Base-by-base conservation (phyloP, 768 basidiomycete species). In the Calocybe indica region DNA sequence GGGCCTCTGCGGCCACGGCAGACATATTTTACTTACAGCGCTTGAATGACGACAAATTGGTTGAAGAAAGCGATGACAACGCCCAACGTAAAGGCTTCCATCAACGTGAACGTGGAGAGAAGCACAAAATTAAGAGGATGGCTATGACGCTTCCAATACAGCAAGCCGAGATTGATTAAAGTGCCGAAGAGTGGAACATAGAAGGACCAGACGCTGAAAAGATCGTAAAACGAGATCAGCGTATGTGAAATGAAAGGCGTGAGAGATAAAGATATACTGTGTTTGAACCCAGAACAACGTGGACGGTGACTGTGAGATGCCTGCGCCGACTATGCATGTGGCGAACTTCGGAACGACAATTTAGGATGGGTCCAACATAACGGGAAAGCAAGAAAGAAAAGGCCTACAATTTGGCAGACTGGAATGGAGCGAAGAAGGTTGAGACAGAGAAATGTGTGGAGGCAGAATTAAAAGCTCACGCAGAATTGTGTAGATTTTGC, bases 21-120 rank as follows among this genome's bases (percentile, higher is more conserved):
- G 39, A 10, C 34, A 32, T 31, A 9, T 32, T 0, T 29, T 14
- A 66, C 85, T 61, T 61, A 89, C 79, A 97, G 63, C 1, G 95
- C 95, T 64, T 96, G 91, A 34, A 97, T 65, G 22, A 97, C 86
- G 47, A 94, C 72, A 13, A 64, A 56, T 48, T 76, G 82, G 58
- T 88, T 78, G 59, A 78, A 83, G 66, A 84, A 90, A 0, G 85
- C 87, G 22, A 88, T 77, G 31, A 85, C 80, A 6, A 90, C 71
- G n/a, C 96, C 96, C 41, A 99, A 73, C 8, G 92, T 85, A 62
- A 91, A 83, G 5, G 91, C 86, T 66, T 99, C 96, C 73, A 95
- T 74, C 15, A 88, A 59, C 7, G 96, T 99, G 68, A 98, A 99
- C 1, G 85, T 73, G 13, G 84, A 80, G 34, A 99, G 73, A 29